These are phyloP conservation scores for Exophiala oligosperma DNA, from an alignment of 2,329 filamentous ascomycete genomes.

Conservation along the genomic window DNA sequence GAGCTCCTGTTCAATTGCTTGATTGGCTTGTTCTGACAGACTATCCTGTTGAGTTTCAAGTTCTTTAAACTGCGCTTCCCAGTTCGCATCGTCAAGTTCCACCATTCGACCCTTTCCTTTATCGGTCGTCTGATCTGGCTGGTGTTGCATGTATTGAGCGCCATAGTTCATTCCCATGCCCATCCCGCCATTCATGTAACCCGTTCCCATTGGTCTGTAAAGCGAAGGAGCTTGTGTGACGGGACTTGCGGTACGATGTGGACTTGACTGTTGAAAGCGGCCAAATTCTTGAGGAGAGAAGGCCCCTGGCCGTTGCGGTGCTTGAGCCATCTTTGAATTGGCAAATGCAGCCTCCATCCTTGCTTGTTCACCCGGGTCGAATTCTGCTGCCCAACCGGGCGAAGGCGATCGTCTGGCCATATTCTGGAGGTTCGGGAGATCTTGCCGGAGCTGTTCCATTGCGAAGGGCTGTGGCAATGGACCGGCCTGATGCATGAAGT, in stretches of 20 bases:
- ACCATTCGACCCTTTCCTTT: conserved; percentile 84
- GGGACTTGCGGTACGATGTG: conserved; percentile 59
- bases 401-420: conserved; percentile 53
- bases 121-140: conserved; percentile 49
- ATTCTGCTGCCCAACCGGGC: conserved; percentile 64
- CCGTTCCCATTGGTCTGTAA: conserved; percentile 48
- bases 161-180: conserved; percentile 57
- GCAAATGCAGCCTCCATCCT: conserved; percentile 70
- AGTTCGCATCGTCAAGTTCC: conserved; percentile 88
- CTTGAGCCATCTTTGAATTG: conserved; percentile 36
- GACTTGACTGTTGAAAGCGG: conserved; percentile 68
- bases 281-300: conserved; percentile 87
- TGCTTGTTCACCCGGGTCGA: conserved; percentile 62
- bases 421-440: conserved; percentile 56
- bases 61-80: conserved; percentile 95
- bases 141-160: conserved; percentile 49
- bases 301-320: conserved; percentile 45
- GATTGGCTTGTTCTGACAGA: conserved; percentile 64
- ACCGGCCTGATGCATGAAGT: conserved; percentile 79
- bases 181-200: conserved; percentile 38
- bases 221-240: conserved; percentile 54
- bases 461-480: conserved; percentile 57
- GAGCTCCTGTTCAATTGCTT: conserved; percentile 80
- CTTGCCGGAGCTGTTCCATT: conserved; percentile 66
- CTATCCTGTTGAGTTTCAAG: conserved; percentile 52